Percentiles rank a stretch among this genome's conserved stretches.
Evolutionary conservation across 2,329 filamentous ascomycete genomes (phyloP).

Genomic region (Xylaria polymorpha): DNA sequence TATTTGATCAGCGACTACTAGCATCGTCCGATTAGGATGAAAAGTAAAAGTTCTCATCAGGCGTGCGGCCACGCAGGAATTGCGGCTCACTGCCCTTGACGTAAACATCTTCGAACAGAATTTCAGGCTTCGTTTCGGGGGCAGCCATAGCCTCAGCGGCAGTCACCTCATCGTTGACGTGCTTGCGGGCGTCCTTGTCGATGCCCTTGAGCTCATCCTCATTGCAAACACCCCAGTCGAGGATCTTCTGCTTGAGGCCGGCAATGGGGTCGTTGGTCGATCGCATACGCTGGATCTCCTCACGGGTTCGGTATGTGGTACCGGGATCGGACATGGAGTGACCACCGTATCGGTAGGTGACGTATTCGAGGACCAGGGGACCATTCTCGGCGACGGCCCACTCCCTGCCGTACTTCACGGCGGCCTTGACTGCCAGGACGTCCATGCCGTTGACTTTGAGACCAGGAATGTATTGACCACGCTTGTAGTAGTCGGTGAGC

Average conservation of each 20-base stretch:
- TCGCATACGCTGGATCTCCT: slow-evolving; percentile 99
- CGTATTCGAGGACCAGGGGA: slow-evolving; percentile 96
- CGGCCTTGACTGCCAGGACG: slow-evolving; percentile 96
- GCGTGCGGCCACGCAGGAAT: slow-evolving; percentile 84
- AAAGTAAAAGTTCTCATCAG: slow-evolving; percentile 96
- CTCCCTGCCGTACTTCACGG: slow-evolving; percentile 92
- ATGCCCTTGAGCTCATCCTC: slow-evolving; percentile 97
- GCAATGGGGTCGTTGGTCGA: slow-evolving; percentile 98
- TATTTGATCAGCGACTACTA: slow-evolving; percentile 8
- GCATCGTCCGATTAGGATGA: slow-evolving; percentile 48
- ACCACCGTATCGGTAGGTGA: slow-evolving; percentile 98
- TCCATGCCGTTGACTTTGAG: slow-evolving; percentile 99
- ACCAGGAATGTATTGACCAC: slow-evolving; percentile 98
- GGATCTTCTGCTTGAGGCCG: slow-evolving; percentile 96
- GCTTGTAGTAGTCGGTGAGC: slow-evolving; percentile 99
- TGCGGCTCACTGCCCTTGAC: slow-evolving; percentile 86
- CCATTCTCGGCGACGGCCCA: slow-evolving; percentile 86
- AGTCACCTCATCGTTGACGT: slow-evolving; percentile 90
- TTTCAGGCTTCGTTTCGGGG: slow-evolving; percentile 82
- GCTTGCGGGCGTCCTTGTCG: slow-evolving; percentile 89
- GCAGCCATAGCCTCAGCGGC: slow-evolving; percentile 87
- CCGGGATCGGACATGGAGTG: slow-evolving; percentile 99
- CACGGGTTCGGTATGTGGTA: slow-evolving; percentile 98
- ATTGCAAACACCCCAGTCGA: slow-evolving; percentile 91
- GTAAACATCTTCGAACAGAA: slow-evolving; percentile 97